Base-by-base conservation (phyloP, 176 grass and related monocot species). In the Eremochloa ophiuroides region DNA sequence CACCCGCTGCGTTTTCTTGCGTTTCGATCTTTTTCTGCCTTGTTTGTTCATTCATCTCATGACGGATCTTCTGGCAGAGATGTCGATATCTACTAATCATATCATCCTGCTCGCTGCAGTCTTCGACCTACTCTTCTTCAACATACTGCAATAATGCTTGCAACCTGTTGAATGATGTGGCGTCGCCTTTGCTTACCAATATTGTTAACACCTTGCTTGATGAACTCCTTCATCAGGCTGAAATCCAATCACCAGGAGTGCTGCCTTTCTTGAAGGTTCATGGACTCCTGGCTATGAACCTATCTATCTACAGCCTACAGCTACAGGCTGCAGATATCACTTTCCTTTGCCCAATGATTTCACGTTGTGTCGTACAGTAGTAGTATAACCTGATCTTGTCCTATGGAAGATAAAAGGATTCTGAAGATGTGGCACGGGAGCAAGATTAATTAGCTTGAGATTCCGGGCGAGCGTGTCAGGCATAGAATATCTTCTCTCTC, bases 321-420 rank as follows among this genome's bases (percentile, higher is more conserved):
- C 38, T 10, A 10, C 38, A 25, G 50, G 3, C 60, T 30, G 0
- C 68, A 68, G 7, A 67, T 41, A 88, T 76, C 69, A 50, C 31
- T 88, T 70, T 76, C 70, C 0, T 61, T 62, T 34, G 15, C 60
- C 40, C 30, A 38, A 13, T 42, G 62, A 10, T 33, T 62, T 71
- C 17, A 4, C 12, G 4, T 29, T 64, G n/a, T 2, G 20, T 29
- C 4, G n/a, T n/a, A n/a, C n/a, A n/a, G 66, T 30, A 14, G 76
- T 38, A 47, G 79, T 31, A 14, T 79, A 73, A 88, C 46, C 74
- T 27, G 34, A 35, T 74, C 20, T 6, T 84, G 38, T 17, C 50
- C 62, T 62, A 10, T 8, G 14, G 37, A 23, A 7, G 23, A 74
- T 33, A 50, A 75, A 30, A 60, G 56, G 82, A 85, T 89, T 81